A percentile compares a stretch with the other conserved stretches of the same genome.
These are phyloP conservation scores for Penicillium sp. DNA, from an alignment of 2,329 filamentous ascomycete species.

Conservation along the genomic window DNA sequence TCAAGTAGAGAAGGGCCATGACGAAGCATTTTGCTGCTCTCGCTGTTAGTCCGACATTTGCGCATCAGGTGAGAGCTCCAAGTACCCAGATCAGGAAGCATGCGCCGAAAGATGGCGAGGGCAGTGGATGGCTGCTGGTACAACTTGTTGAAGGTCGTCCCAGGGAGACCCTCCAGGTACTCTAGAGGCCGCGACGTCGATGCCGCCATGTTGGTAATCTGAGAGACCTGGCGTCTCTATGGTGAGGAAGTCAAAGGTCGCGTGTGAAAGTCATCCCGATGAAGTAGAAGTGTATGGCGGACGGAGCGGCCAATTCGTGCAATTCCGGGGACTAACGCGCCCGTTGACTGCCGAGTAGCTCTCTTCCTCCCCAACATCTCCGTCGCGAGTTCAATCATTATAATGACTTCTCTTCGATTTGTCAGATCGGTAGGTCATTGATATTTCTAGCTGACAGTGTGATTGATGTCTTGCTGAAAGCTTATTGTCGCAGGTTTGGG, in stretches of 20 bases:
- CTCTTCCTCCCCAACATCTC: not conserved
- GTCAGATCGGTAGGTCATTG: slow-evolving; percentile 59
- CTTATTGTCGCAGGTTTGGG: slow-evolving; percentile 62
- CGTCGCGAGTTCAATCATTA: slow-evolving; percentile 6
- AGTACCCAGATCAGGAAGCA: slow-evolving; percentile 86
- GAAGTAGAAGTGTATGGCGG: slow-evolving; percentile 24
- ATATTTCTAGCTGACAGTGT: not conserved
- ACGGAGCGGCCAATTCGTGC: slow-evolving; percentile 29
- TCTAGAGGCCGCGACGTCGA: slow-evolving; percentile 68
- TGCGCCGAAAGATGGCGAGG: slow-evolving; percentile 92
- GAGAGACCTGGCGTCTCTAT: slow-evolving; percentile 26
- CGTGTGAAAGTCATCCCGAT: slow-evolving; percentile 16
- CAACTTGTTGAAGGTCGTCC: slow-evolving; percentile 83
- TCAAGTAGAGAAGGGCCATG: slow-evolving; percentile 91
- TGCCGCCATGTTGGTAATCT: slow-evolving; percentile 49
- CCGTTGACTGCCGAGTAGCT: slow-evolving; percentile 8
- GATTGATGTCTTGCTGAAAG: slow-evolving; percentile 14
- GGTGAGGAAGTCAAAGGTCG: slow-evolving; percentile 7
- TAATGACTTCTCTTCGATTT: slow-evolving; percentile 59
- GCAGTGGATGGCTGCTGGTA: slow-evolving; percentile 96
- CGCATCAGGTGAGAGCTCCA: slow-evolving; percentile 12
- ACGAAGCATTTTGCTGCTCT: slow-evolving; percentile 83
- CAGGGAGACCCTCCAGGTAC: slow-evolving; percentile 87
- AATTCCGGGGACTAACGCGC: slow-evolving; percentile 26
- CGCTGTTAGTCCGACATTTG: slow-evolving; percentile 12